Conservation (phyloP, 2,329 filamentous ascomycete species). For the Magnaporthiopsis incrustans region DNA sequence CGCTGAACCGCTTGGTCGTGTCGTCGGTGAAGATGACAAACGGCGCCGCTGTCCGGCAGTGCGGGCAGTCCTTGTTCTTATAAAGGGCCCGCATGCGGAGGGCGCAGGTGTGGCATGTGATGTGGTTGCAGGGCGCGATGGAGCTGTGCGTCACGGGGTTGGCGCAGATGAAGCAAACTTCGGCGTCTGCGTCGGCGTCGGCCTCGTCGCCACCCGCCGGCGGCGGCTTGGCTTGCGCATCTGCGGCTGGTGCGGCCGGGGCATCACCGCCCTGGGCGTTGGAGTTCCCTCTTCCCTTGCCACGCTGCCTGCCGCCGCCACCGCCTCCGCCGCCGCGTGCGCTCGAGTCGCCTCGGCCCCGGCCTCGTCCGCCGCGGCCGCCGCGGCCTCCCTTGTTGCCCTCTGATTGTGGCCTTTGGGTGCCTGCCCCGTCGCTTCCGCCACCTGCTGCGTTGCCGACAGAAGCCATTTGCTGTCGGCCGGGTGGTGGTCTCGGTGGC, state of each 20-base stretch:
- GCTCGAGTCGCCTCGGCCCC: slow-evolving; percentile 21
- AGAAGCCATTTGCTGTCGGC: slow-evolving; percentile 9
- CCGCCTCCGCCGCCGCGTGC: slow-evolving; percentile 28
- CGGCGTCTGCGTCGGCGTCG: slow-evolving; percentile 49
- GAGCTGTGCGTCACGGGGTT: slow-evolving; percentile 81
- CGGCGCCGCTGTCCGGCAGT: slow-evolving; percentile 73
- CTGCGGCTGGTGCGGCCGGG: background rate
- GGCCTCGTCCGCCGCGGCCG: slow-evolving; percentile 30
- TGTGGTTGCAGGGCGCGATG: slow-evolving; percentile 89
- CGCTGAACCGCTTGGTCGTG: slow-evolving; percentile 70
- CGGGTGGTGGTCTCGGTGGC: background rate
- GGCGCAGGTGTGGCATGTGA: slow-evolving; percentile 93
- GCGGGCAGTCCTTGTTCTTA: slow-evolving; percentile 93
- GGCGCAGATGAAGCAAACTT: slow-evolving; percentile 97
- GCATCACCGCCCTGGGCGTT: background rate
- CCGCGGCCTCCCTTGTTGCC: slow-evolving; percentile 32
- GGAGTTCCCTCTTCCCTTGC: background rate
- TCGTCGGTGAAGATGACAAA: slow-evolving; percentile 93
- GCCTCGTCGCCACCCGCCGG: slow-evolving; percentile 7
- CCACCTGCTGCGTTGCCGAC: slow-evolving; percentile 5
- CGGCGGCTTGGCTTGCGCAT: slow-evolving; percentile 8
- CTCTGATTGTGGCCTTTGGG: slow-evolving; percentile 20
- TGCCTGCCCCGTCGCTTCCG: slow-evolving; percentile 5
- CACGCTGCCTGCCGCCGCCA: slow-evolving; percentile 13
- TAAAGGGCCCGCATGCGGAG: slow-evolving; percentile 87